These are phyloP conservation scores for Neurospora intermedia DNA, from an alignment of 495 filamentous ascomycete species.

Conservation along the genomic window DNA sequence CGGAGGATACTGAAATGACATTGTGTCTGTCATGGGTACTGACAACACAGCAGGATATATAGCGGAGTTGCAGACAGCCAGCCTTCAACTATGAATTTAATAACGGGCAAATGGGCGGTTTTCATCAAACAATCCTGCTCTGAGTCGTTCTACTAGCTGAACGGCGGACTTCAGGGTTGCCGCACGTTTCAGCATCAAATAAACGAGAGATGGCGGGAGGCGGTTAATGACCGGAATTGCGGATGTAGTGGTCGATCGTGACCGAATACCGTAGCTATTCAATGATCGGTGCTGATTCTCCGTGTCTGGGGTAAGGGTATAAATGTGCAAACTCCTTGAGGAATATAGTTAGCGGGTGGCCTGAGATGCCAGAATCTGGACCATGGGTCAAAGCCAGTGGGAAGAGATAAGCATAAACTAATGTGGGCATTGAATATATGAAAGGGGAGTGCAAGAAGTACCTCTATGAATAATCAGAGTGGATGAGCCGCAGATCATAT, in stretches of 20 bases:
- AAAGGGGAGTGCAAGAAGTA: background rate
- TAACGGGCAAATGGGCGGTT: conserved; percentile 23
- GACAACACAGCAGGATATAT: conserved; percentile 23
- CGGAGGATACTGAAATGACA: conserved; percentile 44
- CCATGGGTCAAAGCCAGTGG: conserved; percentile 1
- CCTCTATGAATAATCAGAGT: conserved; percentile 7
- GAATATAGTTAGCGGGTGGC: background rate
- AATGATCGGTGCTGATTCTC: background rate
- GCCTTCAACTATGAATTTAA: conserved; percentile 20
- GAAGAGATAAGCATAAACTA: conserved; percentile 6
- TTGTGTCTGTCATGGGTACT: conserved; percentile 36
- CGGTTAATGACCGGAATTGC: conserved; percentile 16
- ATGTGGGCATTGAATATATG: conserved; percentile 11
- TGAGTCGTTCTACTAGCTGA: conserved; percentile 9
- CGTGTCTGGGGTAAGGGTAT: background rate
- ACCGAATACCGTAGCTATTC: background rate
- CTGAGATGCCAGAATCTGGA: background rate
- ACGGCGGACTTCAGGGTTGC: conserved; percentile 6
- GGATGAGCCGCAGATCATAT: conserved; percentile 13
- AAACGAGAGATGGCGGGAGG: conserved; percentile 12
- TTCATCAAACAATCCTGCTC: conserved; percentile 21
- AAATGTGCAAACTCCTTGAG: background rate
- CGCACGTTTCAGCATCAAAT: conserved; percentile 9
- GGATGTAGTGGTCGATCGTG: conserved; percentile 8
- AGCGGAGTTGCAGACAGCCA: conserved; percentile 22